A percentile compares a stretch with the other conserved stretches of the same genome.
phyloP scores from a whole-genome alignment of 352 stramenopile species.

The Phytopythium sindhum region DNA sequence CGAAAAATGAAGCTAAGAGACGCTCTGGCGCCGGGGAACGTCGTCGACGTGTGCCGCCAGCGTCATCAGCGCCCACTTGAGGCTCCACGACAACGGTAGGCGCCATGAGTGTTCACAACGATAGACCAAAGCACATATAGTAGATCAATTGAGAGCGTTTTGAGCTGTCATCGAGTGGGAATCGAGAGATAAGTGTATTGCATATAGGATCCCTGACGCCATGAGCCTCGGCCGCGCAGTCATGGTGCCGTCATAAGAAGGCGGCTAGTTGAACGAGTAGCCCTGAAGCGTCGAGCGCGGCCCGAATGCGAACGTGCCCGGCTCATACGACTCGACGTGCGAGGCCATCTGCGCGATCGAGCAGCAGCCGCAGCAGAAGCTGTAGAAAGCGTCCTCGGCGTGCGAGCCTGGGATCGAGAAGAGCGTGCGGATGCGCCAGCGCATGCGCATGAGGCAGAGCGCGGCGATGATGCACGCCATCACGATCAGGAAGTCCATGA shows the following conservation, averaged over 20 bases:
- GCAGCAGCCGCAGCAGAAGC: conserved; percentile 67
- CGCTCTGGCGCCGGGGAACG: not conserved
- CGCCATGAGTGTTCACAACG: not conserved
- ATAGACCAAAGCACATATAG: not conserved
- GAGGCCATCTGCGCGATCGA: conserved; percentile 77
- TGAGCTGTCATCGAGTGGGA: not conserved
- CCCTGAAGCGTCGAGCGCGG: conserved; percentile 63
- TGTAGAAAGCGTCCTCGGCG: conserved; percentile 40
- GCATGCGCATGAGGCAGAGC: conserved; percentile 45
- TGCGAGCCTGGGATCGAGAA: conserved; percentile 64
- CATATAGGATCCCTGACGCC: not conserved
- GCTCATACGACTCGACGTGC: conserved; percentile 79
- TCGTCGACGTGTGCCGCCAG: not conserved
- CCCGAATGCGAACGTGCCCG: conserved; percentile 49
- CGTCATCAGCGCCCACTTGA: not conserved
- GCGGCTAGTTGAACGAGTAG: conserved; percentile 48
- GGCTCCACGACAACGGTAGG: not conserved
- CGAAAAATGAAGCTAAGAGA: not conserved
- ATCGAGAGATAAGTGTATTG: not conserved
- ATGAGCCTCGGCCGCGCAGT: not conserved
- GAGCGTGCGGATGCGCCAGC: conserved; percentile 55
- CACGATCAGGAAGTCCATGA: conserved; percentile 48
- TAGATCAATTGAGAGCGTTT: not conserved
- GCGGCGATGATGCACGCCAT: conserved; percentile 30
- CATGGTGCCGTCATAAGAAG: not conserved